Evolutionary conservation across 805 yeast species (phyloP), one percentile per base, ranked within the genome.

Genomic region (Ogataea neopini): DNA sequence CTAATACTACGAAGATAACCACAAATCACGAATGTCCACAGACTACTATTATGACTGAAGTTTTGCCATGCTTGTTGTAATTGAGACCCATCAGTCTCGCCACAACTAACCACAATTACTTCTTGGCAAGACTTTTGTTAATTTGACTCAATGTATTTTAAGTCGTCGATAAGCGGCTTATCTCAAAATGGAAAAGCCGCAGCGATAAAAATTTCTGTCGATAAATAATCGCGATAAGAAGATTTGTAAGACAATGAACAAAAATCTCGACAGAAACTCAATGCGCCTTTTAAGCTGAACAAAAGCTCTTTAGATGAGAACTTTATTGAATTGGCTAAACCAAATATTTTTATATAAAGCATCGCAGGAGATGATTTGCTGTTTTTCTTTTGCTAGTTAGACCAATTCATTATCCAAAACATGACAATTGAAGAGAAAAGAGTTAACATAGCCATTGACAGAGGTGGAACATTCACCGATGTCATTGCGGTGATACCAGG

Each of bases 381-480:
- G 20, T 17, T 19, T n/a, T 19, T 8, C 4, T 32, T 32, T 32
- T 22, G n/a, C 25, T 22, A 8, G 25, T 22, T 22, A 6, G 25
- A 8, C 5, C 5, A 5, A 8, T 22, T 5, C 25, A 5, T 22
- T 8, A 22, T 22, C 25, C 5, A 22, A 22, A 22, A 22, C 10
- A 43, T 43, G 47, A 43, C 47, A 6, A 28, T 43, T 15, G 42
- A 43, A 15, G 40, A 33, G n/a, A 42, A 35, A 36, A 25, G 40
- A 45, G 40, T 40, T 8, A 39, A 34, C n/a, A 45, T 45, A 14
- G 48, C 48, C 9, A 45, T 45, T n/a, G 58, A 54, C 32, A 45
- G 56, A 39, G 76, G 76, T 45, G 76, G 76, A 49, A 72, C 76
- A 9, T 75, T 74, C 58, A 69, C 75, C 29, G 79, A 75, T 53